phyloP scores from a whole-genome alignment of 495 filamentous ascomycete genomes.

The Daldinia concentrica region DNA sequence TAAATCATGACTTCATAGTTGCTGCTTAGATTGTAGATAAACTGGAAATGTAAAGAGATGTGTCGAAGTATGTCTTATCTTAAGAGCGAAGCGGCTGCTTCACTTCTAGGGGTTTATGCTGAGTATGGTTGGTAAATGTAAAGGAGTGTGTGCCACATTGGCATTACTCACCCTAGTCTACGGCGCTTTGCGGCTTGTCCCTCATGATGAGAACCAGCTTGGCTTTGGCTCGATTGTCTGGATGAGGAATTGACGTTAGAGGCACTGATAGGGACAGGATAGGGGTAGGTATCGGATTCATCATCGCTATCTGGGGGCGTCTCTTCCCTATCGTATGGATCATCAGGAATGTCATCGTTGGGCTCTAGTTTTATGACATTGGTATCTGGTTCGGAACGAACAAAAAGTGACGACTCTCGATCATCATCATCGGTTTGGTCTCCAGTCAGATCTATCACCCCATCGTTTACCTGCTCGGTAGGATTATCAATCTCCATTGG shows the following conservation, averaged over 20 bases:
- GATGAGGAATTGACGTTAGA: not conserved
- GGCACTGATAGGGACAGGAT: not conserved
- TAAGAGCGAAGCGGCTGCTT: not conserved
- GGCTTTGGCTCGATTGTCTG: not conserved
- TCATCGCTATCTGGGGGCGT: constrained; percentile 17
- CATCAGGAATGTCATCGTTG: not conserved
- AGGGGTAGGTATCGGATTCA: not conserved
- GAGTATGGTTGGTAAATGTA: not conserved
- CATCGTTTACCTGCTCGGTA: not conserved
- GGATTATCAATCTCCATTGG: not conserved
- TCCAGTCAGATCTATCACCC: constrained; percentile 10
- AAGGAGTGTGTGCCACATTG: not conserved
- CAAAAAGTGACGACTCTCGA: not conserved
- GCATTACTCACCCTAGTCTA: not conserved
- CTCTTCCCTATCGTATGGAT: not conserved
- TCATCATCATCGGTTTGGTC: not conserved
- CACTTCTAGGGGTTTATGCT: not conserved
- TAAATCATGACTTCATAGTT: not conserved
- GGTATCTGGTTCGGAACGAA: not conserved
- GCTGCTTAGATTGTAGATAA: not conserved
- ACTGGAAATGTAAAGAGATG: not conserved
- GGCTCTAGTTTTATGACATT: not conserved
- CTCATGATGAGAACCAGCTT: not conserved
- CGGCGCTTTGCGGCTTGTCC: constrained; percentile 5
- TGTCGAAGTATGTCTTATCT: not conserved